Evolutionary conservation across 331 rosid species (phyloP).

Genomic region (Acacia concinna): DNA sequence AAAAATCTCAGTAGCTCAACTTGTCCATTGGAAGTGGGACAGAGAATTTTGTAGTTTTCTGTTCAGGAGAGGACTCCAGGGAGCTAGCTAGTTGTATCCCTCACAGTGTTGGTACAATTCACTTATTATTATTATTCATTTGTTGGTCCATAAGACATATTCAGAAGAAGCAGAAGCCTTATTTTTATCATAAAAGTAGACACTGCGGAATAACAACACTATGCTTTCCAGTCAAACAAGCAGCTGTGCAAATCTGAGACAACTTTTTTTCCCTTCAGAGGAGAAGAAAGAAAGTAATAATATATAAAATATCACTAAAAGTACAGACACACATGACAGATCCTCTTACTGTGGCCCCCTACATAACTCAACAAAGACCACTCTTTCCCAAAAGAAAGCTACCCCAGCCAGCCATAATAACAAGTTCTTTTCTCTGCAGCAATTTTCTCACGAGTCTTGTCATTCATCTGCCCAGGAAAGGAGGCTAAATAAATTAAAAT

Average conservation of each 20-base stretch:
- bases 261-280: conserved; percentile 70
- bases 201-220: conserved; percentile 38
- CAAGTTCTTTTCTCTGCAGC: conserved; percentile 47
- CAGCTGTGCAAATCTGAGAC: conserved; percentile 69
- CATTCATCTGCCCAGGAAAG: conserved; percentile 62
- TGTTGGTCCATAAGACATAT: conserved; percentile 43
- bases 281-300: conserved; percentile 41
- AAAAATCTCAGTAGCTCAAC: conserved; percentile 15
- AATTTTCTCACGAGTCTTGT: conserved; percentile 41
- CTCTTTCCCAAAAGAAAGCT: conserved; percentile 44
- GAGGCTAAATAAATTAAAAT: conserved; percentile 2
- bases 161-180: conserved; percentile 38
- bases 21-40: not conserved
- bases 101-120: conserved; percentile 8
- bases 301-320: conserved; percentile 45
- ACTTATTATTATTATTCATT: conserved; percentile 40
- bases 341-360: conserved; percentile 56
- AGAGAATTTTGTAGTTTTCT: conserved; percentile 10
- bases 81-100: not conserved
- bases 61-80: conserved; percentile 5
- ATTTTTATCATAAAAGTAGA: conserved; percentile 35
- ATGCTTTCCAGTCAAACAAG: conserved; percentile 79
- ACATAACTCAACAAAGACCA: conserved; percentile 43
- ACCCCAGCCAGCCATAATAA: conserved; percentile 60
- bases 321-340: conserved; percentile 46